These are phyloP conservation scores for Medakamo hakoo DNA, from an alignment of 139 green algal genomes.

Conservation along the genomic window DNA sequence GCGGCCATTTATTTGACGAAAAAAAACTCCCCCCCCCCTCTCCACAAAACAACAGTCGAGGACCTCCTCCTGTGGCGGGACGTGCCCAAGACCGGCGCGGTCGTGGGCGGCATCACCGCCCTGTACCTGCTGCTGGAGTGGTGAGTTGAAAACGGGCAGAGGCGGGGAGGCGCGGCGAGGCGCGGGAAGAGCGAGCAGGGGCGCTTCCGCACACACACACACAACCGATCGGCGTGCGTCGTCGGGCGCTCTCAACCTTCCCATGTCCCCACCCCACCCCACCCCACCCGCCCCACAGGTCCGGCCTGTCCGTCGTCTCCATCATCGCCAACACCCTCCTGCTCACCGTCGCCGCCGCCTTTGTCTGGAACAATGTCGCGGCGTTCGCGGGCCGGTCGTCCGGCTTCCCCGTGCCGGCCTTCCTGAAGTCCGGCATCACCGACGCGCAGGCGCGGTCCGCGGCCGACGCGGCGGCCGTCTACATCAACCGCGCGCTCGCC, in stretches of 20 bases:
- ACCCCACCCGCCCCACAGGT: too few relatives aligned
- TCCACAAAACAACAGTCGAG: too few relatives aligned
- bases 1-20: too few relatives aligned
- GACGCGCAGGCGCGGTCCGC: slow-evolving; percentile 4
- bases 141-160: slow-evolving; percentile 7
- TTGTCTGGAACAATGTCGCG: slow-evolving; percentile 16
- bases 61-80: slow-evolving; percentile 26
- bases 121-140: slow-evolving; percentile 20
- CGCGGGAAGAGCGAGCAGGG: too few relatives aligned
- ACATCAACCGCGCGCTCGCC: background rate
- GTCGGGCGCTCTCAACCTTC: too few relatives aligned
- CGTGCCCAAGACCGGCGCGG: slow-evolving; percentile 6
- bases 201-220: too few relatives aligned
- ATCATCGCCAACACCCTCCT: slow-evolving; percentile 7
- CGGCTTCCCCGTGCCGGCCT: slow-evolving; percentile 7
- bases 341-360: slow-evolving; percentile 1
- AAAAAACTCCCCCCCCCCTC: too few relatives aligned
- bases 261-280: too few relatives aligned
- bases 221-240: too few relatives aligned
- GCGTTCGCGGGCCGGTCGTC: slow-evolving; percentile 10
- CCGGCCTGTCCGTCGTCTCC: slow-evolving; percentile 1
- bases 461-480: background rate
- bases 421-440: slow-evolving; percentile 6
- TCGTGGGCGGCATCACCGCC: slow-evolving; percentile 14
- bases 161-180: too few relatives aligned